These are phyloP conservation scores for Hyaloscypha hepaticicola DNA, from an alignment of 495 filamentous ascomycete species.

Conservation along the genomic window DNA sequence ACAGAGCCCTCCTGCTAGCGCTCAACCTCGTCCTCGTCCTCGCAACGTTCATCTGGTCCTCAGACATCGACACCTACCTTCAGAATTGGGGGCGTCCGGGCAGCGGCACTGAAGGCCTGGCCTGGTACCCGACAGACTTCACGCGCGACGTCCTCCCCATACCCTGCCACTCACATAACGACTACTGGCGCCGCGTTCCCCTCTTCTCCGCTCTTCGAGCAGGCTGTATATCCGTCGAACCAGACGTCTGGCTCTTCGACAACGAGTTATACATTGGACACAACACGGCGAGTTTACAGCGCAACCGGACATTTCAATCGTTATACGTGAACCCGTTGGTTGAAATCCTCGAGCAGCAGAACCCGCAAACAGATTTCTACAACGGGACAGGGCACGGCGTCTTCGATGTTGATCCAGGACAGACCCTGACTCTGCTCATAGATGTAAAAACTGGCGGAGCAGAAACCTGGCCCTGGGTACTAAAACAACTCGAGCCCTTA, in stretches of 20 bases:
- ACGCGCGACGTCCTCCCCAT: conserved; percentile 68
- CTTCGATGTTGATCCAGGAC: conserved; percentile 56
- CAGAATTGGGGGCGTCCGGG: conserved; percentile 52
- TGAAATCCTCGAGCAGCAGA: conserved; percentile 52
- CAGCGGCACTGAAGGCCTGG: conserved; percentile 46
- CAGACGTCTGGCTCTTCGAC: conserved; percentile 83
- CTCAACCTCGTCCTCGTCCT: conserved; percentile 52
- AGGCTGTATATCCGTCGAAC: conserved; percentile 75
- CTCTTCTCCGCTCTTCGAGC: conserved; percentile 60
- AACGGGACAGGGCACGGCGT: conserved; percentile 51
- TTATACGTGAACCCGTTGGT: conserved; percentile 67
- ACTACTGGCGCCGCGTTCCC: conserved; percentile 85
- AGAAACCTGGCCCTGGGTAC: conserved; percentile 53
- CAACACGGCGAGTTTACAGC: conserved; percentile 48
- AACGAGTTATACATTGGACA: conserved; percentile 64
- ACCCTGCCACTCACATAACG: conserved; percentile 81
- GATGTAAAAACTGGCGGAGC: conserved; percentile 63
- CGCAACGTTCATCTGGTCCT: conserved; percentile 53
- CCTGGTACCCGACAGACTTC: conserved; percentile 72
- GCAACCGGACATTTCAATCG: conserved; percentile 55
- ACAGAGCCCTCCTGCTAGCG: conserved; percentile 38
- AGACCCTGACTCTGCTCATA: conserved; percentile 68
- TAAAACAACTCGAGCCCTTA: conserved; percentile 63
- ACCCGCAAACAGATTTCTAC: conserved; percentile 47
- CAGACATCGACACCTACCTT: conserved; percentile 55